These are phyloP conservation scores for Echites panduratus DNA, from an alignment of 257 asterid genomes.

Conservation along the genomic window DNA sequence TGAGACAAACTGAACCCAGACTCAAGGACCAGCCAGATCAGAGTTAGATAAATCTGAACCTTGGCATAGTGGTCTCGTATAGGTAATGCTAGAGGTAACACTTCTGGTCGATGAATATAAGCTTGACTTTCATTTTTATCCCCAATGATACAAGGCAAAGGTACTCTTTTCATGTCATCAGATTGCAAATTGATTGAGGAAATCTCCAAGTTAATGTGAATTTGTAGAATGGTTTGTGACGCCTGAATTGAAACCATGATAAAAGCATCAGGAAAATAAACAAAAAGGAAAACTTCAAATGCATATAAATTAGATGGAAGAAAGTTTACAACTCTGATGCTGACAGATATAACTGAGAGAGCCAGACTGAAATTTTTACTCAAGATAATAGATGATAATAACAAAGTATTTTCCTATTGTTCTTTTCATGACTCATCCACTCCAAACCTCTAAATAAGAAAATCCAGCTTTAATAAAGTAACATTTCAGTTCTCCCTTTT, in stretches of 20 bases:
- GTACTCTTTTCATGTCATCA: conserved; percentile 30
- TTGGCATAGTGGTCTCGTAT: conserved; percentile 41
- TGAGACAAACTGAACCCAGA: neutral
- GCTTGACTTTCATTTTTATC: conserved; percentile 38
- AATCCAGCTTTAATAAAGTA: neutral
- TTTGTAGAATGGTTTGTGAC: conserved; percentile 40
- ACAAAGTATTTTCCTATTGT: neutral
- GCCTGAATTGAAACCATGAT: conserved; percentile 40
- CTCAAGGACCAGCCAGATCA: neutral
- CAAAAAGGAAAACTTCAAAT: conserved; percentile 8
- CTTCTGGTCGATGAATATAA: conserved; percentile 47
- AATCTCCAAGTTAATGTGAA: conserved; percentile 59
- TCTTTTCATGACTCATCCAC: neutral
- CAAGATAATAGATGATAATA: neutral
- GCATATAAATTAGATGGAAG: neutral
- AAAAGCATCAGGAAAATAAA: conserved; percentile 18
- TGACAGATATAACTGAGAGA: neutral
- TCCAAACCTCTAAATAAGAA: neutral
- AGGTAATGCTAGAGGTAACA: conserved; percentile 29
- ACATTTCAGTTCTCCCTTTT: neutral
- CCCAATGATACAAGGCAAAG: conserved; percentile 45
- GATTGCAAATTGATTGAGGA: conserved; percentile 28
- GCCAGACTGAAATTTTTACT: neutral
- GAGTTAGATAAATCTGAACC: conserved; percentile 29
- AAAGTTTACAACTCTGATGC: neutral